phyloP scores from a whole-genome alignment of 768 basidiomycete species.

The Serendipita sp. region DNA sequence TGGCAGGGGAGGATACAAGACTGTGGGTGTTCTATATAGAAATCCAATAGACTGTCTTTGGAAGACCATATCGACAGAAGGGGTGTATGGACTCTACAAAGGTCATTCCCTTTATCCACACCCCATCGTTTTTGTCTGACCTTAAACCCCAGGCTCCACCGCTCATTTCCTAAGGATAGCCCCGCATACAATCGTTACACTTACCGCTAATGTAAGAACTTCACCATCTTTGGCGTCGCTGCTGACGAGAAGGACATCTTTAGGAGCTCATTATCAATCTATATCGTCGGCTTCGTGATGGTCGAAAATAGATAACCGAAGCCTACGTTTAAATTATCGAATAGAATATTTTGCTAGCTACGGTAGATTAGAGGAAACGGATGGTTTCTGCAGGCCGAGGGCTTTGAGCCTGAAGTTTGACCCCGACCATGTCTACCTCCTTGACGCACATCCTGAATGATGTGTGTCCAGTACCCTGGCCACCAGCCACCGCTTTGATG shows the following conservation, averaged over 20 bases:
- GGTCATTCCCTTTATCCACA: slow-evolving; percentile 26
- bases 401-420: no score
- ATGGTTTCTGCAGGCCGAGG: no score
- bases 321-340: background rate
- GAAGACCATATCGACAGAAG: slow-evolving; percentile 89
- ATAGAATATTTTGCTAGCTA: background rate
- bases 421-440: background rate
- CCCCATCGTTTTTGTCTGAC: background rate
- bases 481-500: slow-evolving; percentile 1
- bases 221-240: slow-evolving; percentile 11
- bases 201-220: slow-evolving; percentile 50
- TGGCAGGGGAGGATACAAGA: slow-evolving; percentile 30
- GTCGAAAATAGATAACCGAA: background rate
- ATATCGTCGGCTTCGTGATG: slow-evolving; percentile 8
- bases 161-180: slow-evolving; percentile 89
- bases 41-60: slow-evolving; percentile 92
- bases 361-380: no score
- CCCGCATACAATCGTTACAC: slow-evolving; percentile 84
- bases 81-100: slow-evolving; percentile 91
- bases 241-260: background rate
- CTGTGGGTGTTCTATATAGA: slow-evolving; percentile 65
- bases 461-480: background rate
- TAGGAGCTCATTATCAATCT: slow-evolving; percentile 38
- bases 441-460: background rate
- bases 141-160: slow-evolving; percentile 47